Conservation (phyloP, 2,329 filamentous ascomycete genomes). For the Gnomoniopsis sp. region DNA sequence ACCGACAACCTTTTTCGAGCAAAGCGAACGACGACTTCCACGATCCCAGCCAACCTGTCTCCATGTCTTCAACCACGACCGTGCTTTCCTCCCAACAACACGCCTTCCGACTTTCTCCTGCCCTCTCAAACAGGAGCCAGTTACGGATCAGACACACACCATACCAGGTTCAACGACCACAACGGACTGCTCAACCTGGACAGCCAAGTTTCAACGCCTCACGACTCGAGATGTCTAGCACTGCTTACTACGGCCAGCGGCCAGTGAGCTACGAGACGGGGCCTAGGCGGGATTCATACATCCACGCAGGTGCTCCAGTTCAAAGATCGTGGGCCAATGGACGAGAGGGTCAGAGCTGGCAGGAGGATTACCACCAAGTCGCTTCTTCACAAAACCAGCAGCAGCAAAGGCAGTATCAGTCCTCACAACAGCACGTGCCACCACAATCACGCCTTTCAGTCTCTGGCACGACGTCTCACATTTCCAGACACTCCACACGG, state of each 20-base stretch:
- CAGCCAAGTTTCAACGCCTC: not conserved
- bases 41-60: not conserved
- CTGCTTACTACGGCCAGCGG: constrained; percentile 17
- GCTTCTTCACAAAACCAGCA: constrained; percentile 7
- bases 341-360: constrained; percentile 7
- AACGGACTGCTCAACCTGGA: not conserved
- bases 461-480: constrained; percentile 2
- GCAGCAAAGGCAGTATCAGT: constrained; percentile 1
- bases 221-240: constrained; percentile 14
- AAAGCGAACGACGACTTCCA: not conserved
- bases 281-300: constrained; percentile 8
- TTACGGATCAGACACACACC: not conserved
- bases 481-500: constrained; percentile 32
- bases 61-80: constrained; percentile 17
- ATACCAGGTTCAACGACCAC: not conserved
- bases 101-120: constrained; percentile 13
- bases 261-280: constrained; percentile 15
- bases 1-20: not conserved
- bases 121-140: constrained; percentile 8
- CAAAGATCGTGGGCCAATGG: constrained; percentile 12
- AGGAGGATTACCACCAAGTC: constrained; percentile 5
- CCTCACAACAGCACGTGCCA: constrained; percentile 1
- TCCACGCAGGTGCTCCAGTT: not conserved
- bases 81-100: constrained; percentile 10
- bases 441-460: constrained; percentile 6